These are phyloP conservation scores for Kickxella alabastrina DNA, from an alignment of 192 early-diverging fungal species.

Conservation along the genomic window DNA sequence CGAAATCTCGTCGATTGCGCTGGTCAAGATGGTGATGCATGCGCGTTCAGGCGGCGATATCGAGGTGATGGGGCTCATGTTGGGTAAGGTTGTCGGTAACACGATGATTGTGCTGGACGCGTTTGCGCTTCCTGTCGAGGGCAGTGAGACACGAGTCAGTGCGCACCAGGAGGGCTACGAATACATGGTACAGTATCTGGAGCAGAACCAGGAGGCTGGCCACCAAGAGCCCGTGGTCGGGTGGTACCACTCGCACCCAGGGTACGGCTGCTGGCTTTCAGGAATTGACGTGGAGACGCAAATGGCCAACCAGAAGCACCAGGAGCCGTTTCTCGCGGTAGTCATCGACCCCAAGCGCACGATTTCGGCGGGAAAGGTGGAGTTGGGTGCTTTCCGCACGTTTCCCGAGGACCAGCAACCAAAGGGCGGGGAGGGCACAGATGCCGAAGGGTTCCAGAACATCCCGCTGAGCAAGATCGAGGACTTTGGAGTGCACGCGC, in stretches of 20 bases:
- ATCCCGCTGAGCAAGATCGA: constrained; percentile 93
- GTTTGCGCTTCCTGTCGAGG: constrained; percentile 96
- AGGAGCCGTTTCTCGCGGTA: constrained; percentile 92
- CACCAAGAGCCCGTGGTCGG: constrained; percentile 90
- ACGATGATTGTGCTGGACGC: constrained; percentile 96
- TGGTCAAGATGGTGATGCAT: constrained; percentile 99
- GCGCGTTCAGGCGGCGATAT: constrained; percentile 94
- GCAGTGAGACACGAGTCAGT: constrained; percentile 96
- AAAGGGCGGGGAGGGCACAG: not conserved
- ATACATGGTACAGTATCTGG: constrained; percentile 94
- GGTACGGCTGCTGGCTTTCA: constrained; percentile 99
- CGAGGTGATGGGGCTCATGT: constrained; percentile 98
- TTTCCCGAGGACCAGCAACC: constrained; percentile 67
- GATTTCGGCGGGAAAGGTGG: constrained; percentile 93
- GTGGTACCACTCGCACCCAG: constrained; percentile 99
- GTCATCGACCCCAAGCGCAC: constrained; percentile 98
- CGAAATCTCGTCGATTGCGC: constrained; percentile 88
- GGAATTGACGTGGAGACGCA: constrained; percentile 98
- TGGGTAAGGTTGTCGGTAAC: constrained; percentile 83
- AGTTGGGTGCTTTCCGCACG: constrained; percentile 98
- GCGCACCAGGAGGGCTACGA: constrained; percentile 91
- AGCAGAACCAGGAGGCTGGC: constrained; percentile 80
- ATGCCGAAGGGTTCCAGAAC: constrained; percentile 26
- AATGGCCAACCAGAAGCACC: constrained; percentile 89
- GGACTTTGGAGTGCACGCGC: constrained; percentile 95